Conservation (phyloP, 1,284 basidiomycete genomes). For the Limonomyces culmigenus region DNA sequence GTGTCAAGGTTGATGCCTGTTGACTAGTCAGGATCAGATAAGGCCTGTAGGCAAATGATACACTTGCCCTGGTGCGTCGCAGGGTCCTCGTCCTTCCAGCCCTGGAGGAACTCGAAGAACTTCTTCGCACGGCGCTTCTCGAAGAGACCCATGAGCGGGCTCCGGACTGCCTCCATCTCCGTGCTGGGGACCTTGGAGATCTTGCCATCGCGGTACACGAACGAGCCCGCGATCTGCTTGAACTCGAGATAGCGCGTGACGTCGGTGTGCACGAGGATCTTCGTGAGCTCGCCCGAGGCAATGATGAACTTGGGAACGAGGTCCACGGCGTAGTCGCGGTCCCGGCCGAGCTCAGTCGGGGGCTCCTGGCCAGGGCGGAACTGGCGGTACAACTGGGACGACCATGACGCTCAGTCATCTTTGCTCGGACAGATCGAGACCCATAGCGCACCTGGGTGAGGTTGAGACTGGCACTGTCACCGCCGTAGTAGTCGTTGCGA, state of each 20-base stretch:
- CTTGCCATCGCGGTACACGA: constrained; percentile 91
- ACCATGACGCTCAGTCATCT: neutral
- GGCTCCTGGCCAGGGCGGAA: constrained; percentile 67
- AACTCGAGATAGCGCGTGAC: constrained; percentile 99
- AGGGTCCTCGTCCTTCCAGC: constrained; percentile 90
- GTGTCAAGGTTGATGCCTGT: constrained; percentile 74
- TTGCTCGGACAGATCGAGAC: constrained; percentile 1
- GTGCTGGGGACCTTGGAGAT: constrained; percentile 98
- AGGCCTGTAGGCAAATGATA: constrained; percentile 2
- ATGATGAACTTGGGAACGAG: constrained; percentile 97
- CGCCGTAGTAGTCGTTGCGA: constrained; percentile 98
- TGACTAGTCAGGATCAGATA: constrained; percentile 1
- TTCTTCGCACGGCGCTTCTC: constrained; percentile 98
- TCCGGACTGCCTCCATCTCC: constrained; percentile 93
- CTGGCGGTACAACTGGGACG: constrained; percentile 79
- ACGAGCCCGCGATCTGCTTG: constrained; percentile 98
- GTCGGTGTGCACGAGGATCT: constrained; percentile 98
- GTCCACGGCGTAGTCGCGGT: constrained; percentile 93
- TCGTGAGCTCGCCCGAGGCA: constrained; percentile 93
- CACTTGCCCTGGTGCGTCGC: constrained; percentile 81
- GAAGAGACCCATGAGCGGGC: constrained; percentile 93
- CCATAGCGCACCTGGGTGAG: constrained; percentile 65
- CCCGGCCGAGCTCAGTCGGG: constrained; percentile 73
- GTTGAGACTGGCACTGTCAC: constrained; percentile 94
- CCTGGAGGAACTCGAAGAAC: constrained; percentile 96